Evolutionary conservation across 306 rosid species (phyloP), one percentile per base, ranked within the genome.

Genomic region (Canavalia ensiformis): DNA sequence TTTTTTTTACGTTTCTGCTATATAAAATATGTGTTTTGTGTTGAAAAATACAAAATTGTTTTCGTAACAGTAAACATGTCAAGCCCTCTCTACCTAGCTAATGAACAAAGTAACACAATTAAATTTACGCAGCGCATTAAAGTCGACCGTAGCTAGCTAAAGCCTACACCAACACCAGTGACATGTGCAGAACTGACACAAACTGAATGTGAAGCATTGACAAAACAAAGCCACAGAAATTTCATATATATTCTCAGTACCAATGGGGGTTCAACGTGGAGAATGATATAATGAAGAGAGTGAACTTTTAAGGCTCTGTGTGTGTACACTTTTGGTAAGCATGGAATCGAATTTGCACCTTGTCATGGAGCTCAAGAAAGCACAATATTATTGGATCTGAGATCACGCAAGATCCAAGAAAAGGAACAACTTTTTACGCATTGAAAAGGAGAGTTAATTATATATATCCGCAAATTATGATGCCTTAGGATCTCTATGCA

Each of bases 161-260:
- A 76, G 37, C 62, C 77, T 69, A 57, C 8, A 72, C 45, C 39
- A 54, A 57, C 8, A 72, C 45, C 39, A 54, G 70, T 62, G 84
- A 62, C 86, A 82, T 86, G 83, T 83, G 85, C 72, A 86, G 52
- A 62, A 63, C 83, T 76, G 85, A 86, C 81, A 83, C 72, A 51
- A 75, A 64, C 77, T 54, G 77, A 83, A 72, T 57, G 69, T 71
- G 83, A 80, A 86, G 80, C 85, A 86, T 75, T 83, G 75, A 70
- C 77, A 79, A 86, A 74, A 82, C 82, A 83, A 63, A 59, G 56
- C 68, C 69, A 74, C 31, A 13, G 66, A 65, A 57, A 70, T 67
- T 18, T 64, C 49, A 62, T 68, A 68, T 76, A 62, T 68, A 68
- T 76, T 74, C 55, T 65, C n/a, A 68, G 81, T 42, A 66, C 68